A percentile compares a stretch with the other conserved stretches of the same genome.
These are phyloP conservation scores for Rhodamnia argentea DNA, from an alignment of 345 rosid genomes.

Conservation along the genomic window DNA sequence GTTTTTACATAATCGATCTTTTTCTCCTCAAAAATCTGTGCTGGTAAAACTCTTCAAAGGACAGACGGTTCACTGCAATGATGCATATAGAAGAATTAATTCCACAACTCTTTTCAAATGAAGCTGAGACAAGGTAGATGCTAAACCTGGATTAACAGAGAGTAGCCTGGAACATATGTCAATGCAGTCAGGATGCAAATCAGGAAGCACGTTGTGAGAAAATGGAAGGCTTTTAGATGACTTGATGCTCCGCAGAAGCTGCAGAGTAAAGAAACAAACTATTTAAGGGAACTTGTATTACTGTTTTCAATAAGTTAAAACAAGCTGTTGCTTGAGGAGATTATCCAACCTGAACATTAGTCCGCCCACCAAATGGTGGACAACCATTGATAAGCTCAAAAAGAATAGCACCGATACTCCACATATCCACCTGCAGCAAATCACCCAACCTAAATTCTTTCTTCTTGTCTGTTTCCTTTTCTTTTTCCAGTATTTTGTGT, in stretches of 20 bases:
- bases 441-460: neutral
- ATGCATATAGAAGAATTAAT: neutral
- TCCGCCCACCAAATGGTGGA: slow-evolving; percentile 50
- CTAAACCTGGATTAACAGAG: slow-evolving; percentile 44
- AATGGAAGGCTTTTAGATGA: slow-evolving; percentile 43
- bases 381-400: slow-evolving; percentile 65
- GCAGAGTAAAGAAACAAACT: neutral
- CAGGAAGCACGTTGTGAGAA: slow-evolving; percentile 31
- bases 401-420: slow-evolving; percentile 65
- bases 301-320: neutral
- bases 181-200: slow-evolving; percentile 43
- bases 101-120: neutral
- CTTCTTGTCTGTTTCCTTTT: neutral
- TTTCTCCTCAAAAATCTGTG: slow-evolving; percentile 19
- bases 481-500: neutral
- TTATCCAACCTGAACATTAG: slow-evolving; percentile 47
- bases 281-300: neutral
- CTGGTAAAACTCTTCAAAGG: slow-evolving; percentile 12
- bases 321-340: neutral
- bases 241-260: slow-evolving; percentile 16
- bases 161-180: slow-evolving; percentile 61
- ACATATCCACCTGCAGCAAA: slow-evolving; percentile 52
- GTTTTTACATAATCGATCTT: neutral
- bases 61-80: slow-evolving; percentile 5
- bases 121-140: neutral